Conservation (phyloP, 495 filamentous ascomycete genomes). For the Hypomontagnella monticulosa region DNA sequence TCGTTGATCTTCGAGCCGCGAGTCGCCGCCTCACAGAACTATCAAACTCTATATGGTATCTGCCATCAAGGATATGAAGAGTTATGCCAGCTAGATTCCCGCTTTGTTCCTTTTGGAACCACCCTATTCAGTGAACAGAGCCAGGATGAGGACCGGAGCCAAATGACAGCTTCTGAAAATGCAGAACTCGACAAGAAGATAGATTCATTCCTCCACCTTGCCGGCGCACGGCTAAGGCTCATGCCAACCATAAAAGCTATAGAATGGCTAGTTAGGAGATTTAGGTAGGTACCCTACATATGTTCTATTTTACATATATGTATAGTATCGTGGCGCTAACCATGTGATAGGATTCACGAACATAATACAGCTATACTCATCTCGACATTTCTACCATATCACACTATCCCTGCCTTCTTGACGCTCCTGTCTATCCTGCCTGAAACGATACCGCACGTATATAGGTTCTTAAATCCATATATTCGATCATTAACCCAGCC, state of each 20-base stretch:
- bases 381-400: constrained; percentile 92
- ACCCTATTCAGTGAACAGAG: constrained; percentile 92
- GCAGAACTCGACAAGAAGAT: constrained; percentile 78
- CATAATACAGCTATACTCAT: constrained; percentile 82
- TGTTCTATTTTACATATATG: not conserved
- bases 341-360: constrained; percentile 77
- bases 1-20: constrained; percentile 89
- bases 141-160: constrained; percentile 82
- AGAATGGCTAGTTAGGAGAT: constrained; percentile 93
- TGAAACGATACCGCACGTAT: constrained; percentile 71
- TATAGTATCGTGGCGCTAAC: constrained; percentile 48
- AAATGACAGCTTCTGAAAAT: constrained; percentile 85
- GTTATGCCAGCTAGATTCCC: constrained; percentile 81
- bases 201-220: constrained; percentile 81
- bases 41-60: constrained; percentile 85
- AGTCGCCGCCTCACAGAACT: constrained; percentile 84
- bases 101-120: constrained; percentile 73
- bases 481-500: constrained; percentile 75
- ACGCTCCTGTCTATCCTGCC: constrained; percentile 87
- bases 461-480: constrained; percentile 87
- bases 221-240: constrained; percentile 77
- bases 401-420: constrained; percentile 80
- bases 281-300: constrained; percentile 68
- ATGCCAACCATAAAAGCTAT: constrained; percentile 88
- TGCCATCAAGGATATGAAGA: constrained; percentile 90